These are phyloP conservation scores for Torulaspora delbrueckii DNA, from an alignment of 805 yeast species.

Conservation along the genomic window DNA sequence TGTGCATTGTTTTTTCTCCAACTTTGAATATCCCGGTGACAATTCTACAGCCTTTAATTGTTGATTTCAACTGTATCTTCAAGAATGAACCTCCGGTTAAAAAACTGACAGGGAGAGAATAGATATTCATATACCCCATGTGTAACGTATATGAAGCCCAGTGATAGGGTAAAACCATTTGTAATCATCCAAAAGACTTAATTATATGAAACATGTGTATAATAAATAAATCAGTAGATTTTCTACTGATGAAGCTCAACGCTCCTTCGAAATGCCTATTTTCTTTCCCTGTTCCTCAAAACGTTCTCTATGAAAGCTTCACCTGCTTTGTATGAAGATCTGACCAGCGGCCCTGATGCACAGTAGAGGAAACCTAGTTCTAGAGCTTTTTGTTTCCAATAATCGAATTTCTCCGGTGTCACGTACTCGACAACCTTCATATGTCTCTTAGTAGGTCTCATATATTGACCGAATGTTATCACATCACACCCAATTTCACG, in stretches of 20 bases:
- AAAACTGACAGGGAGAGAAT: slow-evolving; percentile 43
- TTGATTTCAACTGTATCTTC: slow-evolving; percentile 59
- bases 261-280: not conserved
- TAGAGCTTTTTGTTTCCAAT: slow-evolving; percentile 83
- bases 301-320: slow-evolving; percentile 96
- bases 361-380: slow-evolving; percentile 92
- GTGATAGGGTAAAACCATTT: too few species aligned
- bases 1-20: slow-evolving; percentile 78
- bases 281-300: slow-evolving; percentile 58
- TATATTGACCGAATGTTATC: slow-evolving; percentile 97
- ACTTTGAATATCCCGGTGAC: slow-evolving; percentile 65
- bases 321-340: slow-evolving; percentile 97
- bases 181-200: not conserved
- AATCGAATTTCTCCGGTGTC: slow-evolving; percentile 88
- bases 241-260: not conserved
- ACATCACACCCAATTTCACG: slow-evolving; percentile 80
- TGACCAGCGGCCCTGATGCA: slow-evolving; percentile 94
- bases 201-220: not conserved
- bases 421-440: slow-evolving; percentile 97
- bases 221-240: not conserved
- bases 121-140: slow-evolving; percentile 50
- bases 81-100: slow-evolving; percentile 44
- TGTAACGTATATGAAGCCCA: slow-evolving; percentile 9
- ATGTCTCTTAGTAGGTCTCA: slow-evolving; percentile 98
- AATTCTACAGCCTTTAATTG: slow-evolving; percentile 53